These are phyloP conservation scores for Ogataea henricii DNA, from an alignment of 805 yeast species.

Conservation along the genomic window DNA sequence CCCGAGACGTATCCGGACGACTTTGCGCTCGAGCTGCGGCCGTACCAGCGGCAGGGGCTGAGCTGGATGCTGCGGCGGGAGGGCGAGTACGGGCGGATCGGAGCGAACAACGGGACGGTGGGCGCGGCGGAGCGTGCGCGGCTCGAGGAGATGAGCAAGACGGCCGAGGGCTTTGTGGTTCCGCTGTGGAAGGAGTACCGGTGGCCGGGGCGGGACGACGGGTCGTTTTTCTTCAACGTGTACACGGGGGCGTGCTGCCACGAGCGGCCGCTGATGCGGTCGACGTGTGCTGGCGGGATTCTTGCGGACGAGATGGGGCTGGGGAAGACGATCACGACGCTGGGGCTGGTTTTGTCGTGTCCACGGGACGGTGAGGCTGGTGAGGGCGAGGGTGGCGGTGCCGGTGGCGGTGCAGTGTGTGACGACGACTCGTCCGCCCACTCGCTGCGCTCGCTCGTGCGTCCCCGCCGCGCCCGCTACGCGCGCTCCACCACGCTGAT, in stretches of 20 bases:
- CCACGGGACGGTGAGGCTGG: constrained; percentile 63
- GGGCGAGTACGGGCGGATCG: constrained; percentile 53
- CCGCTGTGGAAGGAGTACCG: constrained; percentile 82
- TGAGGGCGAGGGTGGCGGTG: no score
- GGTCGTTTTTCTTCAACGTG: constrained; percentile 68
- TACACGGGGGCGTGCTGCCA: constrained; percentile 78
- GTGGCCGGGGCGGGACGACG: constrained; percentile 57
- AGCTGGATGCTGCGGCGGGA: constrained; percentile 91
- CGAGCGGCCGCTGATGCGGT: constrained; percentile 63
- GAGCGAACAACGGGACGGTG: constrained; percentile 30
- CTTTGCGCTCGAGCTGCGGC: constrained; percentile 61
- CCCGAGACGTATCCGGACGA: constrained; percentile 63
- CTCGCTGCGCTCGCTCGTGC: no score
- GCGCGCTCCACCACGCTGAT: constrained; percentile 76
- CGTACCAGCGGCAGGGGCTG: constrained; percentile 82
- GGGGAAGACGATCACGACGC: constrained; percentile 87
- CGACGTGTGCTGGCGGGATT: constrained; percentile 76
- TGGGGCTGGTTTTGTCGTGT: constrained; percentile 68
- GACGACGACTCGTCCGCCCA: background rate
- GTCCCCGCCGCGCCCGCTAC: constrained; percentile 41
- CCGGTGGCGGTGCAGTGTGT: background rate
- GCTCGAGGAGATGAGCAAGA: constrained; percentile 32
- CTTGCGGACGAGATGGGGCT: constrained; percentile 97
- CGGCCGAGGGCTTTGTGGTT: constrained; percentile 55
- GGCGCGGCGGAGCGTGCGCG: constrained; percentile 25